Evolutionary conservation across 176 grass and related monocot genomes (phyloP), one percentile per base, ranked within the genome.

Genomic region (Musa troglodytarum): DNA sequence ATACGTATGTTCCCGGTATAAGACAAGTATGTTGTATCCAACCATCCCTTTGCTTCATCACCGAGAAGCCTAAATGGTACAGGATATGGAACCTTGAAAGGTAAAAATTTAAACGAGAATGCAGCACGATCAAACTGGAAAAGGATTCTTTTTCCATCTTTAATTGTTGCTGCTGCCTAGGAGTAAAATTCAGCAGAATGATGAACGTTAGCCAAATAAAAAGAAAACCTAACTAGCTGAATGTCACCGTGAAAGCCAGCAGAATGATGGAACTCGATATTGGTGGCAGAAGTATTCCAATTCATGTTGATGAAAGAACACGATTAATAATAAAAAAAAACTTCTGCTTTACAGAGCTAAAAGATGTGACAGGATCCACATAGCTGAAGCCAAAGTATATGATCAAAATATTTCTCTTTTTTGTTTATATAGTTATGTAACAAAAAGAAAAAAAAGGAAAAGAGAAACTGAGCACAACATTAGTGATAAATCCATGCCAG

Each of bases 71-170:
- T 87, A 69, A 97, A 98, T 50, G 94, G 94, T 74, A 98, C 94
- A 1, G 94, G 94, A 75, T 98, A 98, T 65, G 90, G 94, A 85
- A 98, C 90, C 76, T 98, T 98, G 71, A 98, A 93, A 81, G 94
- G 94, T 71, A 98, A 88, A 85, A 98, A 98, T 73, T 89, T 98
- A 85, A 93, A 87, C 25, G 78, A 65, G 66, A 96, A 96, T 79
- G 89, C 93, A 73, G 94, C 94, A 77, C 80, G 84, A 78, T 98
- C 90, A 85, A 98, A 93, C 71, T 86, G 83, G 76, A 98, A 97
- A 69, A 93, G 84, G 79, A 98, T 91, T 66, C 90, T 82, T 51
- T 87, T 90, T 74, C 94, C 86, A 85, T 91, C 86, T 75, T 93
- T 64, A 50, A 93, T 78, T 63, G 86, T 87, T 65, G 94, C 94